A percentile compares a stretch with the other conserved stretches of the same genome.
Evolutionary conservation across 2,329 filamentous ascomycete genomes (phyloP).

Genomic region (Ambrosiella cleistominuta): DNA sequence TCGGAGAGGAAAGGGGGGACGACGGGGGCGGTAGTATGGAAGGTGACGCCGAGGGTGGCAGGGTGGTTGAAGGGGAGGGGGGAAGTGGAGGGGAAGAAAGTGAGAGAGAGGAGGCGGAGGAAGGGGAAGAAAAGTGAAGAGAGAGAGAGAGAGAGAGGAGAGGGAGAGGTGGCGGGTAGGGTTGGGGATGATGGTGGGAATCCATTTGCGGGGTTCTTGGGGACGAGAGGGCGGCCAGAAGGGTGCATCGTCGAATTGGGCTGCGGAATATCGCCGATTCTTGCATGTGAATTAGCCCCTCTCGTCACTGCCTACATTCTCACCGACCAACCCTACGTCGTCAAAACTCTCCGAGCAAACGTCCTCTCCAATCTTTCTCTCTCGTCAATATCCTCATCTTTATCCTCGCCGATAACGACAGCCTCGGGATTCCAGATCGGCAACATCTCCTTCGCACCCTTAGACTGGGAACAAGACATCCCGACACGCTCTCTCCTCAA

Average conservation of each 20-base stretch:
- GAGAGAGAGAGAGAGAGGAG: background rate
- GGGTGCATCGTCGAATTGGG: constrained; percentile 66
- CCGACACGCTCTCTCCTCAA: constrained; percentile 19
- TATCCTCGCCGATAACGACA: background rate
- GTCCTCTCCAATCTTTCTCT: constrained; percentile 12
- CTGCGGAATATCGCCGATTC: constrained; percentile 68
- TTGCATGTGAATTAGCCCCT: constrained; percentile 47
- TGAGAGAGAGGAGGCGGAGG: background rate
- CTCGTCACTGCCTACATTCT: constrained; percentile 50
- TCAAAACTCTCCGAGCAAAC: constrained; percentile 60
- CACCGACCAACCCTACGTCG: constrained; percentile 78
- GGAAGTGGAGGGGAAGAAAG: background rate
- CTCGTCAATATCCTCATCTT: background rate
- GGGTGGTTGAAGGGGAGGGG: constrained; percentile 48
- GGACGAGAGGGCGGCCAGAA: constrained; percentile 23
- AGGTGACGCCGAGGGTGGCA: constrained; percentile 68
- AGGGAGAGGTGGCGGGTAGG: background rate
- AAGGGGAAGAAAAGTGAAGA: background rate
- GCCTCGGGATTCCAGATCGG: background rate
- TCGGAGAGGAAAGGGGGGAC: constrained; percentile 51
- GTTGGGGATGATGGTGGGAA: background rate
- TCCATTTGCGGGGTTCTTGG: background rate
- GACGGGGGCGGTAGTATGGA: constrained; percentile 63
- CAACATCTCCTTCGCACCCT: constrained; percentile 35
- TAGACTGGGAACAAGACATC: constrained; percentile 70